Percentiles rank a stretch among this genome's conserved stretches.
These are phyloP conservation scores for Metschnikowia sp. DNA, from an alignment of 805 yeast species.

Conservation along the genomic window DNA sequence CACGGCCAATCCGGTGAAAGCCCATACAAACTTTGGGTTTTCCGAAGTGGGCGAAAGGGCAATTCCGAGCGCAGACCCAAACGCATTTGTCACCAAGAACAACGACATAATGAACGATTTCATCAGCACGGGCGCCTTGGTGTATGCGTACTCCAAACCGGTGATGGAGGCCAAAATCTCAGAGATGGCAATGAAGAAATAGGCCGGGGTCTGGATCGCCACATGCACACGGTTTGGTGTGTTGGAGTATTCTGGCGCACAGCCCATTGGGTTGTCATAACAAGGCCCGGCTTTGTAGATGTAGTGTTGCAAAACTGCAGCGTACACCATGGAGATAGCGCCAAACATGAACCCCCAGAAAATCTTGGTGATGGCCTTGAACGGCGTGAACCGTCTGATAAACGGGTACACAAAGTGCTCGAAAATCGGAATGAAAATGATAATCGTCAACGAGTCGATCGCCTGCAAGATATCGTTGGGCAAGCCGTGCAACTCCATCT, in stretches of 20 bases:
- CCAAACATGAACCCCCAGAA: conserved; percentile 67
- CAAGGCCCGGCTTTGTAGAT: conserved; percentile 74
- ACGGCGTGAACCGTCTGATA: conserved; percentile 46
- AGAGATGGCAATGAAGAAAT: conserved; percentile 66
- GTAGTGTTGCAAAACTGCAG: conserved; percentile 69
- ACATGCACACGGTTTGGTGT: conserved; percentile 59
- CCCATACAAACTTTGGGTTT: conserved; percentile 71
- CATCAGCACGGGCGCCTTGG: conserved; percentile 73
- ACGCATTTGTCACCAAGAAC: conserved; percentile 69
- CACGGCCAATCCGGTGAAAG: conserved; percentile 59
- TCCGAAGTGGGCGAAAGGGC: conserved; percentile 64
- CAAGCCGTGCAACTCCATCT: conserved; percentile 70
- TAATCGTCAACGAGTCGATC: conserved; percentile 71
- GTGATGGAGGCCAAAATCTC: conserved; percentile 80
- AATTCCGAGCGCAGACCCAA: conserved; percentile 74
- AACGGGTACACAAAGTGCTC: conserved; percentile 54
- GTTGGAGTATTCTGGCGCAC: conserved; percentile 37
- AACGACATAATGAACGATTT: conserved; percentile 62
- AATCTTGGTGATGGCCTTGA: conserved; percentile 72
- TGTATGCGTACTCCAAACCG: conserved; percentile 80
- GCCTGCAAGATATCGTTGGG: conserved; percentile 80
- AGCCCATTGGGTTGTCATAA: conserved; percentile 57
- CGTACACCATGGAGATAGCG: conserved; percentile 64
- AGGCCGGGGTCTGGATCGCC: conserved; percentile 70
- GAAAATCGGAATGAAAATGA: conserved; percentile 69